Evolutionary conservation across 352 stramenopile species (phyloP).

Genomic region (Phytophthora vignae): DNA sequence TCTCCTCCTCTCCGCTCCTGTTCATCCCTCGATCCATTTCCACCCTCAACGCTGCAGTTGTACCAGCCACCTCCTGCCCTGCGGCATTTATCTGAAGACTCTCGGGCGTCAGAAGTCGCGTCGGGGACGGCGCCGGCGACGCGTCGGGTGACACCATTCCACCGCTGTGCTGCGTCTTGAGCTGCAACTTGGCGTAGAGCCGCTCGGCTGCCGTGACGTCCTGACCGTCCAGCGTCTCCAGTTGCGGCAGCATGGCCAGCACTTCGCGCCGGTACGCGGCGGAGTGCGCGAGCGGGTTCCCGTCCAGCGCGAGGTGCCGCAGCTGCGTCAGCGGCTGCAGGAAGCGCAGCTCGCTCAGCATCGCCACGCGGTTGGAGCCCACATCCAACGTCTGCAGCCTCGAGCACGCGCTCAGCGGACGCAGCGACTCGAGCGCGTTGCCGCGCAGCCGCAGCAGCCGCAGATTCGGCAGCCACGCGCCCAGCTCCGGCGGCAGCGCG

Average conservation of each 20-base stretch:
- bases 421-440: constrained; percentile 69
- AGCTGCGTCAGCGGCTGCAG: constrained; percentile 57
- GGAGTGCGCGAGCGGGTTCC: constrained; percentile 59
- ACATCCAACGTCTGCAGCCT: constrained; percentile 52
- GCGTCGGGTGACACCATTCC: background rate
- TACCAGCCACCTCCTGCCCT: background rate
- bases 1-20: background rate
- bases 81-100: constrained; percentile 13
- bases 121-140: constrained; percentile 1
- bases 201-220: constrained; percentile 58
- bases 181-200: constrained; percentile 57
- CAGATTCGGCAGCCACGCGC: constrained; percentile 47
- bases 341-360: constrained; percentile 67
- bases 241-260: constrained; percentile 60
- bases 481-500: constrained; percentile 45
- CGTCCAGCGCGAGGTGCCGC: constrained; percentile 54
- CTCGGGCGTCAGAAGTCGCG: constrained; percentile 31
- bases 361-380: constrained; percentile 50
- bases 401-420: constrained; percentile 34
- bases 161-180: constrained; percentile 39
- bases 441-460: constrained; percentile 56
- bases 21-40: background rate
- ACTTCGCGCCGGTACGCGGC: constrained; percentile 59
- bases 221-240: constrained; percentile 58
- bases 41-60: background rate